Evolutionary conservation across 306 rosid genomes (phyloP).

Genomic region (Ammopiptanthus mongolicus): DNA sequence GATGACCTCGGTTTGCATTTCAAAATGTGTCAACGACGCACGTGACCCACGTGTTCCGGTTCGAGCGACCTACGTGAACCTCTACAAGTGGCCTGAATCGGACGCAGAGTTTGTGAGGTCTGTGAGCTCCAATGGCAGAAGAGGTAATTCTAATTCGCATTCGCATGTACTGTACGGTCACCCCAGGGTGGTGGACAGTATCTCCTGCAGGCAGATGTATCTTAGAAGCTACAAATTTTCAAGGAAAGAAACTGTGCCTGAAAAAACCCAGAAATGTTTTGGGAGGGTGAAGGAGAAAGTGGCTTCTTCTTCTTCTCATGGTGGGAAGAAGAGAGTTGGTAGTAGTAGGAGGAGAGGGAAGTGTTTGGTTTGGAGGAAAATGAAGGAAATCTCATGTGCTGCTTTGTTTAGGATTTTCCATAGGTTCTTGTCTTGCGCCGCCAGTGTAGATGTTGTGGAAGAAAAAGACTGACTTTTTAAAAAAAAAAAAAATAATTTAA

Average conservation of each 20-base stretch:
- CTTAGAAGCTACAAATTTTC: conserved; percentile 80
- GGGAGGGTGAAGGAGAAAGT: conserved; percentile 57
- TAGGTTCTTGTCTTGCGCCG: conserved; percentile 63
- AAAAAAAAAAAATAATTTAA: neutral
- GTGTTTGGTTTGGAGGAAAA: conserved; percentile 71
- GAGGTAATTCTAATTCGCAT: neutral
- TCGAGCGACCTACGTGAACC: conserved; percentile 69
- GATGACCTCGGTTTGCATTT: conserved; percentile 71
- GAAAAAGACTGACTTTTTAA: neutral
- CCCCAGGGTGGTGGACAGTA: conserved; percentile 70
- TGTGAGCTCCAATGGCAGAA: conserved; percentile 32
- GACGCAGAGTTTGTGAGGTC: conserved; percentile 75
- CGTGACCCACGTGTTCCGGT: conserved; percentile 63
- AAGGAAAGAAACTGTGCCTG: conserved; percentile 60
- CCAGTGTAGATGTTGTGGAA: conserved; percentile 63
- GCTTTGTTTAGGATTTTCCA: conserved; percentile 53
- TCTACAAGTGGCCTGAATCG: conserved; percentile 85
- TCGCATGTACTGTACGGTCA: conserved; percentile 29
- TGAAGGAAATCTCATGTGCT: conserved; percentile 47
- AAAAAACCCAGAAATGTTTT: conserved; percentile 69
- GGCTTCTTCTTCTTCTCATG: neutral
- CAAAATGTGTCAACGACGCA: conserved; percentile 63
- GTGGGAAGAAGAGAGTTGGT: neutral
- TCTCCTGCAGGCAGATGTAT: conserved; percentile 88
- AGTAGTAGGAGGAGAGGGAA: conserved; percentile 25